Conservation (phyloP, 257 asterid species). For the Ocimum tenuiflorum region DNA sequence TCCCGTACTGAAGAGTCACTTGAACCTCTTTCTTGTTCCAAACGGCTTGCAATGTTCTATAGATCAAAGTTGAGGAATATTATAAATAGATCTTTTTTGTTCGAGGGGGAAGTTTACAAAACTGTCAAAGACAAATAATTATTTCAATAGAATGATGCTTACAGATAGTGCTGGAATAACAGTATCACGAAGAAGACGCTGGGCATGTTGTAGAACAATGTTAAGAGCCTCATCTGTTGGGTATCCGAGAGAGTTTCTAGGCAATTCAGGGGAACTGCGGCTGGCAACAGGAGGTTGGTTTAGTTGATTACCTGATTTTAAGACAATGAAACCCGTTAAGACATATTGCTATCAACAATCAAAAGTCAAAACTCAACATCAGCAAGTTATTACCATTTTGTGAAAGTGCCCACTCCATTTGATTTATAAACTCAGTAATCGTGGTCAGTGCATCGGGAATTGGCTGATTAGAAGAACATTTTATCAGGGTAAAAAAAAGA, state of each 20-base stretch:
- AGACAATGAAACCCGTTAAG: constrained; percentile 7
- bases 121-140: neutral
- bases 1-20: constrained; percentile 55
- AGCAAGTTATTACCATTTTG: constrained; percentile 44
- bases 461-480: constrained; percentile 42
- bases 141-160: constrained; percentile 22
- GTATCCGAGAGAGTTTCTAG: constrained; percentile 48
- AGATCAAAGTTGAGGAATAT: constrained; percentile 41
- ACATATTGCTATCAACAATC: constrained; percentile 5
- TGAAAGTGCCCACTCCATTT: constrained; percentile 59
- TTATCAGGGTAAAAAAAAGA: constrained; percentile 9
- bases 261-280: constrained; percentile 38
- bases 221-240: constrained; percentile 63
- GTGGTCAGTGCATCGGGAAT: constrained; percentile 82
- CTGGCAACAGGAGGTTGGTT: constrained; percentile 40
- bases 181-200: constrained; percentile 60
- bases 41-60: constrained; percentile 64
- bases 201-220: constrained; percentile 52
- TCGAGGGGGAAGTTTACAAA: neutral
- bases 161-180: constrained; percentile 69
- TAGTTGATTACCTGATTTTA: constrained; percentile 38
- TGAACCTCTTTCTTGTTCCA: constrained; percentile 59
- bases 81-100: constrained; percentile 28
- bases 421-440: constrained; percentile 63
- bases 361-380: constrained; percentile 10